Evolutionary conservation across 2,329 filamentous ascomycete genomes (phyloP).

Genomic region (Parastagonospora avenae): DNA sequence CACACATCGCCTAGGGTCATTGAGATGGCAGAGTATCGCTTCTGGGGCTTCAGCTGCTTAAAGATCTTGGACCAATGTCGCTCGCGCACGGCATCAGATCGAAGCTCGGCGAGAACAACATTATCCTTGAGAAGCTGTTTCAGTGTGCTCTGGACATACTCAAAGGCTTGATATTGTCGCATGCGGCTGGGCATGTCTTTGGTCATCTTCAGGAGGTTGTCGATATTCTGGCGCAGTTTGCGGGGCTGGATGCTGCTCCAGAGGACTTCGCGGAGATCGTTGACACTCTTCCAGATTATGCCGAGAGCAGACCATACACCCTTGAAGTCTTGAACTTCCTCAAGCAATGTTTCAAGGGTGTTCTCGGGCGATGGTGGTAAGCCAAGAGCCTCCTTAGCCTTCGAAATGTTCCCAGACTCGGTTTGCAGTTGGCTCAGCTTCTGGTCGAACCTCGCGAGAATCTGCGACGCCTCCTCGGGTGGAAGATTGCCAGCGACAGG

Average conservation of each 20-base stretch:
- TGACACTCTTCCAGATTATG: slow-evolving; percentile 94
- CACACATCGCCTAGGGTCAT: slow-evolving; percentile 98
- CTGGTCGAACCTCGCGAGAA: slow-evolving; percentile 79
- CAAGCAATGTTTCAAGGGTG: slow-evolving; percentile 81
- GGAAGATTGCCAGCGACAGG: slow-evolving; percentile 93
- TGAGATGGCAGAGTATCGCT: slow-evolving; percentile 90
- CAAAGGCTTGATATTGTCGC: slow-evolving; percentile 99
- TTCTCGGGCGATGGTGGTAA: slow-evolving; percentile 80
- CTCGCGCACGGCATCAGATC: slow-evolving; percentile 94
- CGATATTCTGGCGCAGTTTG: slow-evolving; percentile 87
- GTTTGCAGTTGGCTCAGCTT: slow-evolving; percentile 84
- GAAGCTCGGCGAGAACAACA: slow-evolving; percentile 82
- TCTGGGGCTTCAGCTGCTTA: slow-evolving; percentile 90
- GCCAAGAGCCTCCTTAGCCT: slow-evolving; percentile 95
- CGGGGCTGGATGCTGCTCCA: slow-evolving; percentile 97
- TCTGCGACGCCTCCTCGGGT: slow-evolving; percentile 84
- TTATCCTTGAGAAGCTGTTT: slow-evolving; percentile 92
- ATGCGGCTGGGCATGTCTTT: slow-evolving; percentile 99
- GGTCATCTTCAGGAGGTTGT: slow-evolving; percentile 93
- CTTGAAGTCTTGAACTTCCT: slow-evolving; percentile 98
- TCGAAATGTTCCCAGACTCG: slow-evolving; percentile 91
- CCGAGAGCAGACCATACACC: slow-evolving; percentile 96
- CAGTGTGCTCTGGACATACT: slow-evolving; percentile 92
- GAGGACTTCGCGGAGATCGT: slow-evolving; percentile 87
- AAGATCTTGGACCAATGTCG: slow-evolving; percentile 98